Percentiles rank a stretch among this genome's conserved stretches.
Evolutionary conservation across 202 grass and related monocot species (phyloP).

Genomic region (Carex sylvatica): DNA sequence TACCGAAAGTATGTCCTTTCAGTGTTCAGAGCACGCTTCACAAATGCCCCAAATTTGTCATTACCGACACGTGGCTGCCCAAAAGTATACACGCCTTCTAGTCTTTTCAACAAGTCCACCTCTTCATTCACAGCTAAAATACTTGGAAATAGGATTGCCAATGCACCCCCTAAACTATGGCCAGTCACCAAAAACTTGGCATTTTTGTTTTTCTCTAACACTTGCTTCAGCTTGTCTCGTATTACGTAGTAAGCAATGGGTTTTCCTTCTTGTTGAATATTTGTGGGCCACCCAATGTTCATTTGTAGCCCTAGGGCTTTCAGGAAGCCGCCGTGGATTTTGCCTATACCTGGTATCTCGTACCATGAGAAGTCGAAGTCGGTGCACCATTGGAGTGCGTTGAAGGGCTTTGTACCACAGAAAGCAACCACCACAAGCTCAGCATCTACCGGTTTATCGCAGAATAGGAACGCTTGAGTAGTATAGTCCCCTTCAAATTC

Average conservation of each 20-base stretch:
- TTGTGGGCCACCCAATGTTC: constrained; percentile 2
- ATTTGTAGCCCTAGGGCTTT: constrained; percentile 36
- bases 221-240: constrained; percentile 22
- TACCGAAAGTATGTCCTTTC: constrained; percentile 20
- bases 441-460: constrained; percentile 29
- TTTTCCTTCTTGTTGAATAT: constrained; percentile 30
- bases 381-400: constrained; percentile 27
- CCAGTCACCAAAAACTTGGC: constrained; percentile 38
- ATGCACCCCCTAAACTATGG: constrained; percentile 41
- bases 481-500: constrained; percentile 27
- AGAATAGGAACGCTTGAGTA: constrained; percentile 48
- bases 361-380: constrained; percentile 45
- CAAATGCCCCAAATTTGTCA: constrained; percentile 27
- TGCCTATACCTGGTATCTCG: constrained; percentile 28
- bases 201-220: constrained; percentile 30
- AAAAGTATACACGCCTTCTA: constrained; percentile 39
- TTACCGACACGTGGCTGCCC: constrained; percentile 44
- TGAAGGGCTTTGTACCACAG: constrained; percentile 37
- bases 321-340: constrained; percentile 37
- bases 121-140: constrained; percentile 31
- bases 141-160: constrained; percentile 40
- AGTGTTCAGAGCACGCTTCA: constrained; percentile 5
- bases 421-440: constrained; percentile 31
- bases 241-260: constrained; percentile 34
- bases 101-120: constrained; percentile 23